A percentile compares a stretch with the other conserved stretches of the same genome.
phyloP scores from a whole-genome alignment of 306 rosid genomes.

The Fragaria nilgerrensis region DNA sequence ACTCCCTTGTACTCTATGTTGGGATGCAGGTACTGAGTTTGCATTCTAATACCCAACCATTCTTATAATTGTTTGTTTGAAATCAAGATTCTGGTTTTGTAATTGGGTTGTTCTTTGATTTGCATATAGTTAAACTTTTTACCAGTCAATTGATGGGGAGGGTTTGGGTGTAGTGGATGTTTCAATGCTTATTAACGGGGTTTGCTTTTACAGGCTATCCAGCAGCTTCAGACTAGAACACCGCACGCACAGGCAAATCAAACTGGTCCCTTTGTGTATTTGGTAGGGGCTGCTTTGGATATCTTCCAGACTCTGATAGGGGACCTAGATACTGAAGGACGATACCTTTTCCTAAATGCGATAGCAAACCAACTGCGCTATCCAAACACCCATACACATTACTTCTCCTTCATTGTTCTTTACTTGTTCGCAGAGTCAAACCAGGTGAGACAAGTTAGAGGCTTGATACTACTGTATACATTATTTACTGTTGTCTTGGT shows the following conservation, averaged over 20 bases:
- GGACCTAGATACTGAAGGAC: constrained; percentile 94
- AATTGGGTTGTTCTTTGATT: neutral
- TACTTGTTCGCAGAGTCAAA: constrained; percentile 88
- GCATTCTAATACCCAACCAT: neutral
- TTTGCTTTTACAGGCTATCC: constrained; percentile 68
- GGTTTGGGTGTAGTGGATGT: neutral
- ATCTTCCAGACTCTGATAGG: constrained; percentile 68
- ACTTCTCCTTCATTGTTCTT: constrained; percentile 90
- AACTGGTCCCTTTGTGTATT: constrained; percentile 57
- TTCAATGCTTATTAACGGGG: constrained; percentile 14
- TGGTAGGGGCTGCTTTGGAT: constrained; percentile 93
- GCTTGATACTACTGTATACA: neutral
- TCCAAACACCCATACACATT: constrained; percentile 96
- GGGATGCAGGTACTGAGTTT: constrained; percentile 86
- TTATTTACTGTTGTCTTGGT: neutral
- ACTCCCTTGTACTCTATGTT: constrained; percentile 89
- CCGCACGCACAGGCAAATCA: constrained; percentile 67
- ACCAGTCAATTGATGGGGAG: neutral
- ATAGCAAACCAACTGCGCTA: constrained; percentile 96
- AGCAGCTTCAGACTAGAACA: constrained; percentile 74
- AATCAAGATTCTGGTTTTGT: neutral
- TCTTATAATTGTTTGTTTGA: neutral
- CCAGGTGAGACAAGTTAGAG: constrained; percentile 47
- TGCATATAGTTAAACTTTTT: neutral
- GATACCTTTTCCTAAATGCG: constrained; percentile 94